Percentiles rank a stretch among this genome's conserved stretches.
Evolutionary conservation across 225 moss, liverwort and hornwort species (phyloP).

Genomic region (Takakia lepidozioides): DNA sequence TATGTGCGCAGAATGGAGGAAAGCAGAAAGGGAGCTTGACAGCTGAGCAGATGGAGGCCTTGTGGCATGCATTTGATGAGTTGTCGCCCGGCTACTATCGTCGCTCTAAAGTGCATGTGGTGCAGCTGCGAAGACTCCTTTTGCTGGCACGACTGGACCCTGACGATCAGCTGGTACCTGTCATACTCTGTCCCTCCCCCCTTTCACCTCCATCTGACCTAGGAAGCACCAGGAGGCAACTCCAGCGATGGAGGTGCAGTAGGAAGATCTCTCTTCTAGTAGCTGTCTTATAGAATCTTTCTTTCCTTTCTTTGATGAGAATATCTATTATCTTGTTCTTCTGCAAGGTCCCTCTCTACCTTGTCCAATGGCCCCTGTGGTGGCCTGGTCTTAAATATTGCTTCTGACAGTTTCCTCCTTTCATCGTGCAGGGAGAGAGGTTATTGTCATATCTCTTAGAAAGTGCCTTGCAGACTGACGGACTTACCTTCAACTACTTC

Average conservation of each 20-base stretch:
- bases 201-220: too few relatives aligned
- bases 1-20: constrained; percentile 15
- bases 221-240: too few relatives aligned
- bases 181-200: neutral
- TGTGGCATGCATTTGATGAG: constrained; percentile 42
- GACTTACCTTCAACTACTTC: constrained; percentile 39
- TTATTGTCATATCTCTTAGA: constrained; percentile 15
- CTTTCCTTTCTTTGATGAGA: neutral
- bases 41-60: constrained; percentile 35
- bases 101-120: constrained; percentile 29
- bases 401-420: too few relatives aligned
- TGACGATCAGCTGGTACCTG: constrained; percentile 30
- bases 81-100: constrained; percentile 39
- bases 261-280: too few relatives aligned
- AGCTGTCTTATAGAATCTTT: neutral
- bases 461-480: constrained; percentile 19
- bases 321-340: neutral
- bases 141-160: constrained; percentile 37
- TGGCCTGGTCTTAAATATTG: too few relatives aligned
- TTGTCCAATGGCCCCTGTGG: neutral
- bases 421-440: constrained; percentile 30
- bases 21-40: constrained; percentile 36
- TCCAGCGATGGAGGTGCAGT: too few relatives aligned
- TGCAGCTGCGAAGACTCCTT: constrained; percentile 34
- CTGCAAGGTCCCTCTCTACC: neutral